A percentile compares a stretch with the other conserved stretches of the same genome.
phyloP scores from a whole-genome alignment of 345 rosid genomes.

The Gossypium ekmanianum region DNA sequence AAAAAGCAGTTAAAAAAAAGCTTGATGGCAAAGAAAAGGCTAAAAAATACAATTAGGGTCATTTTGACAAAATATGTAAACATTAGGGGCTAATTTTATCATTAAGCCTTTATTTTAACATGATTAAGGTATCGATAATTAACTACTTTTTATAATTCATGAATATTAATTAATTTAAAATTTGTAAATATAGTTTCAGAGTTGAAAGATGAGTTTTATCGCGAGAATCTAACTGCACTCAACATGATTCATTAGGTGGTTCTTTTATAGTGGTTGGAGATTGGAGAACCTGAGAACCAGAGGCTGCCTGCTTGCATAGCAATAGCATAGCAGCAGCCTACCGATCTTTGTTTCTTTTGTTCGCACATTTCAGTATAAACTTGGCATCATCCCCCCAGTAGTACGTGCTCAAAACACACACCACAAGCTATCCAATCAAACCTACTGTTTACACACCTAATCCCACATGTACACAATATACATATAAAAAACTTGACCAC shows the following conservation, averaged over 20 bases:
- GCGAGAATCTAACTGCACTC: too few species aligned
- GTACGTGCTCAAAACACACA: background rate
- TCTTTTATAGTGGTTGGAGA: background rate
- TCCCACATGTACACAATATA: background rate
- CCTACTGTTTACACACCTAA: background rate
- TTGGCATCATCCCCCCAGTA: background rate
- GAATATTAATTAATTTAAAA: too few species aligned
- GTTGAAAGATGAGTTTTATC: too few species aligned
- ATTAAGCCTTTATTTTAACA: too few species aligned
- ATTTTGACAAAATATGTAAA: too few species aligned
- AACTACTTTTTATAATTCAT: too few species aligned
- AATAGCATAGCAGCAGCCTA: conserved; percentile 1
- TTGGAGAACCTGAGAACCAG: too few species aligned
- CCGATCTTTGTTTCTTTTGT: background rate
- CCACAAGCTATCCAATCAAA: conserved; percentile 8
- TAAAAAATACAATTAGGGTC: too few species aligned
- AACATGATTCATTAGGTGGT: background rate
- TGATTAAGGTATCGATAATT: too few species aligned
- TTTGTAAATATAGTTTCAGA: too few species aligned
- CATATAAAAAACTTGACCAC: background rate
- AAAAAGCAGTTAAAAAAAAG: too few species aligned
- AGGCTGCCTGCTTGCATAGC: background rate
- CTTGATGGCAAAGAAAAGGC: too few species aligned
- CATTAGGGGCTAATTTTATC: accelerated
- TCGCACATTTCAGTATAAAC: background rate